phyloP scores from a whole-genome alignment of 2,329 filamentous ascomycete genomes.

The Corinectria fuckeliana region DNA sequence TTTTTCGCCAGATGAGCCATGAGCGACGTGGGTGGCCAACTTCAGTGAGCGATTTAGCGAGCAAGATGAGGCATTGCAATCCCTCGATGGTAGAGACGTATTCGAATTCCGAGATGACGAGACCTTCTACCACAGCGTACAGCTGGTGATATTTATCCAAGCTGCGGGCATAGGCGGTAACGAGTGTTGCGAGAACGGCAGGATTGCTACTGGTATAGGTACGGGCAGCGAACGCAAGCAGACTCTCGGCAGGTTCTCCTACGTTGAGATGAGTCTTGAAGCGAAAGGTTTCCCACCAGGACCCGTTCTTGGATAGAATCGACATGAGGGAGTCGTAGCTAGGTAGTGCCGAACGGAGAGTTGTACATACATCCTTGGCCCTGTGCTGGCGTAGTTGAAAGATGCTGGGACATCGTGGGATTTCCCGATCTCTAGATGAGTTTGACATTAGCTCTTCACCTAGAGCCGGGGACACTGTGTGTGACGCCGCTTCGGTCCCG shows the following conservation, averaged over 20 bases:
- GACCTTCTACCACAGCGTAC: slow-evolving; percentile 3
- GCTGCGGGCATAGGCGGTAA: not conserved
- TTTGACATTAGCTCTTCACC: not conserved
- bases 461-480: not conserved
- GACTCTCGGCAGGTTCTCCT: not conserved
- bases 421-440: not conserved
- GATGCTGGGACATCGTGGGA: not conserved
- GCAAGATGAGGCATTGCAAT: slow-evolving; percentile 6
- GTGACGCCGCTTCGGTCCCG: not conserved
- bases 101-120: slow-evolving; percentile 3
- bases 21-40: slow-evolving; percentile 8
- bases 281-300: slow-evolving; percentile 11
- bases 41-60: slow-evolving; percentile 3
- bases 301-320: not conserved
- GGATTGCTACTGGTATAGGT: slow-evolving; percentile 7
- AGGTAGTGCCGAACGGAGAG: slow-evolving; percentile 6
- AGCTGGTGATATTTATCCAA: not conserved
- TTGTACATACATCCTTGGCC: slow-evolving; percentile 5
- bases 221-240: slow-evolving; percentile 5
- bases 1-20: slow-evolving; percentile 6
- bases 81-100: slow-evolving; percentile 5
- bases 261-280: slow-evolving; percentile 8
- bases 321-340: slow-evolving; percentile 3
- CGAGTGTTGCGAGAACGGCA: not conserved
- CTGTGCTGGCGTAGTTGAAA: not conserved